phyloP scores from a whole-genome alignment of 805 yeast genomes.

The Ogataea ganodermae region DNA sequence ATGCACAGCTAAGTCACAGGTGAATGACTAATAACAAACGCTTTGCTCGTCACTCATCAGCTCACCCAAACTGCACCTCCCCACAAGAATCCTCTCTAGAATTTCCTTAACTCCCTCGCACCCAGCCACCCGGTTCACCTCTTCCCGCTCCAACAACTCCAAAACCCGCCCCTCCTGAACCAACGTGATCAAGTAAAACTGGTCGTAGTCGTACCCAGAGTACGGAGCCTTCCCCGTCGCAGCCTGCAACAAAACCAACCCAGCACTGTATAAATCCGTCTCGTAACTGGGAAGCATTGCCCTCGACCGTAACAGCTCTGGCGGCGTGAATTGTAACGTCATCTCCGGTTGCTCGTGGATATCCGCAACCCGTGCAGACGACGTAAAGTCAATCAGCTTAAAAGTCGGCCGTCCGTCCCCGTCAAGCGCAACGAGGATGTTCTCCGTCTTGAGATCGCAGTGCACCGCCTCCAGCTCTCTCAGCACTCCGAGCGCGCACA shows the following conservation, averaged over 20 bases:
- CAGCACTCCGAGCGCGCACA: slow-evolving; percentile 31
- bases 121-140: slow-evolving; percentile 23
- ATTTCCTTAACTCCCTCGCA: slow-evolving; percentile 24
- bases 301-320: slow-evolving; percentile 40
- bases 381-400: slow-evolving; percentile 51
- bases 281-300: slow-evolving; percentile 31
- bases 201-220: slow-evolving; percentile 29
- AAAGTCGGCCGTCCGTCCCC: slow-evolving; percentile 31
- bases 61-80: slow-evolving; percentile 31
- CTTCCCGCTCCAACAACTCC: slow-evolving; percentile 34
- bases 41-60: neutral
- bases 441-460: slow-evolving; percentile 51
- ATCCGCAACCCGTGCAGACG: slow-evolving; percentile 32
- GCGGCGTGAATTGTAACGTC: slow-evolving; percentile 49
- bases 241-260: slow-evolving; percentile 45
- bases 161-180: slow-evolving; percentile 37
- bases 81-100: slow-evolving; percentile 32
- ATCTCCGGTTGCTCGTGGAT: slow-evolving; percentile 30
- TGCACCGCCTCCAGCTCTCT: slow-evolving; percentile 39
- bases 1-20: too few relatives aligned
- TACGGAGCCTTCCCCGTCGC: slow-evolving; percentile 51
- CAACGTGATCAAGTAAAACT: slow-evolving; percentile 35
- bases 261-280: slow-evolving; percentile 49
- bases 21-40: neutral
- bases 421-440: slow-evolving; percentile 36